phyloP scores from a whole-genome alignment of 23 red algal genomes.

The Cyanidiococcus yangmingshanensis region DNA sequence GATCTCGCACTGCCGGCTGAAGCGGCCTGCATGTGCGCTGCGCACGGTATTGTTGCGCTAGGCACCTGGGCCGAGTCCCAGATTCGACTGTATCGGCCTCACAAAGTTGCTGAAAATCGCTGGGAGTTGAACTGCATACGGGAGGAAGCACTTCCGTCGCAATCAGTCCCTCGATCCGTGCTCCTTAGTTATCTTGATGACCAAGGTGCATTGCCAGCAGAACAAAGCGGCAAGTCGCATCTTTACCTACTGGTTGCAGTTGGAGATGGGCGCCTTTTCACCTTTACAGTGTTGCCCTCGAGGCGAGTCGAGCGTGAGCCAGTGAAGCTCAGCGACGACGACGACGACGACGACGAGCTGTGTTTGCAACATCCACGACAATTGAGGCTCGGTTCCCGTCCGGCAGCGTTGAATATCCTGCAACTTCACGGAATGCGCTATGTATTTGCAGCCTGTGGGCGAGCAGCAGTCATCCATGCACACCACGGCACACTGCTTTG shows the following conservation, averaged over 20 bases:
- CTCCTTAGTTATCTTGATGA: not conserved
- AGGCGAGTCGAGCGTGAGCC: constrained; percentile 44
- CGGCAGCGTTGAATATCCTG: constrained; percentile 66
- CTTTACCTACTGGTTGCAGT: not conserved
- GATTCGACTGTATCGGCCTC: not conserved
- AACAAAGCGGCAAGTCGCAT: not conserved
- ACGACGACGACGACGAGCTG: not conserved
- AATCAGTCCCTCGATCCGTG: not conserved
- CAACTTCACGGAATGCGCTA: constrained; percentile 40
- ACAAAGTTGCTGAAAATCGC: not conserved
- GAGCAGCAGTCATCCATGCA: constrained; percentile 79
- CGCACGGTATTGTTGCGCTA: constrained; percentile 9
- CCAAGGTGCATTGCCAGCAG: not conserved
- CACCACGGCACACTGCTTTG: constrained; percentile 57
- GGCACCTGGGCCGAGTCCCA: constrained; percentile 3
- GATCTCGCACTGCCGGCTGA: constrained; percentile 52
- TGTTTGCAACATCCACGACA: constrained; percentile 49
- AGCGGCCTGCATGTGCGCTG: constrained; percentile 52
- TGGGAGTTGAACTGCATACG: not conserved
- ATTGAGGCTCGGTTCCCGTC: constrained; percentile 66
- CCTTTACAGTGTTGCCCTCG: constrained; percentile 54
- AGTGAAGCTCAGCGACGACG: constrained; percentile 17
- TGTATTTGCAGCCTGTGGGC: constrained; percentile 91
- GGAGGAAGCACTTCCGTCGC: not conserved
- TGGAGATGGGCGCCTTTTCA: constrained; percentile 7